Percentiles rank a stretch among this genome's conserved stretches.
phyloP scores from a whole-genome alignment of 169 alveolate species.

The Theileria annulata region DNA sequence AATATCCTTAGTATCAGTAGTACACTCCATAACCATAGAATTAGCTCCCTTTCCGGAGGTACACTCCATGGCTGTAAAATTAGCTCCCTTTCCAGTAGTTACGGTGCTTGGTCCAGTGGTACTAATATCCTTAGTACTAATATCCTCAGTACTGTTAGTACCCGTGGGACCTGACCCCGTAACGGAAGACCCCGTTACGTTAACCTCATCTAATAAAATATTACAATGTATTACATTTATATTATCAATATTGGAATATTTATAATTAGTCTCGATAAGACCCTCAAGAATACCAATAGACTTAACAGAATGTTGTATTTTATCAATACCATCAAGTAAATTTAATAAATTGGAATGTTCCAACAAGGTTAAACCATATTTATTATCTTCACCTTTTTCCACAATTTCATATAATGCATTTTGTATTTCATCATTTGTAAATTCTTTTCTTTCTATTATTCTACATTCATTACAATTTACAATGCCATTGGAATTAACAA shows the following conservation, averaged over 20 bases:
- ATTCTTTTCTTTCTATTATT: neutral
- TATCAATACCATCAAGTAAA: conserved; percentile 13
- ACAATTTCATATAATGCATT: conserved; percentile 29
- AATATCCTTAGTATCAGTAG: neutral
- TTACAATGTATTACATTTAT: conserved; percentile 7
- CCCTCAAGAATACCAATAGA: conserved; percentile 61
- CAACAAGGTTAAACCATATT: conserved; percentile 49
- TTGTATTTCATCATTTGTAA: conserved; percentile 8
- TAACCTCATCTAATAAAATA: neutral
- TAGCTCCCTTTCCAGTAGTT: no score
- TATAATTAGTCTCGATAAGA: conserved; percentile 2
- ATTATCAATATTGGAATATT: neutral
- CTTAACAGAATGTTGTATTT: conserved; percentile 41
- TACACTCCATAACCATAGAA: no score
- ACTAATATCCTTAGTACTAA: neutral
- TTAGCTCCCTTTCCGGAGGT: no score
- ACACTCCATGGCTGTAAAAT: no score
- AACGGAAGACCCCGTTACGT: no score
- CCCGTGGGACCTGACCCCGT: no score
- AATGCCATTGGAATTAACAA: no score
- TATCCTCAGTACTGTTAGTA: neutral
- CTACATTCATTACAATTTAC: conserved; percentile 34
- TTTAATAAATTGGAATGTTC: conserved; percentile 20
- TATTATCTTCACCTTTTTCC: conserved; percentile 32
- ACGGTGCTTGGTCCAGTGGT: conserved; percentile 4